Evolutionary conservation across 1,284 basidiomycete genomes (phyloP), one percentile per base, ranked within the genome.

Genomic region (Phellinidium pouzarii): DNA sequence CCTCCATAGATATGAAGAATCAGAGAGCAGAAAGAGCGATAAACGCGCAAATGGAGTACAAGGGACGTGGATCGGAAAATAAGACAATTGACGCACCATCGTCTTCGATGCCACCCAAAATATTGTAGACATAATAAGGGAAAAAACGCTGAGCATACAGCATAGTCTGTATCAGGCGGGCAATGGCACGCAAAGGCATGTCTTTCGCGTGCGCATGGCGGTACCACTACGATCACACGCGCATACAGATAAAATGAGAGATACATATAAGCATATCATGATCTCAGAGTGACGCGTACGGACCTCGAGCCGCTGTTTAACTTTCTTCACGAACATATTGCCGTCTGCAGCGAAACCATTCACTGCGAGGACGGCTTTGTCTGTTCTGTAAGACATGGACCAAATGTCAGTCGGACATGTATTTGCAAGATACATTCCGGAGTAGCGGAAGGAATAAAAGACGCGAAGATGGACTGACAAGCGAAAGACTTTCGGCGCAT

Each of bases 341-440:
- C 91, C 92, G 67, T 97, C 94, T 44, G 93, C 94, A 23, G 92
- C 89, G 65, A 96, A 96, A 3, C 94, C 94, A 63, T 94, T 95
- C 34, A 94, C 91, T 27, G 94, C 92, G 38, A 97, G 76, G 5
- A 94, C 90, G 22, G 88, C 89, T 64, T 86, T 89, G 70, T 94
- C 90, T n/a, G 93, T 96, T 64, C 91, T 94, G 64, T 22, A 56
- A 59, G 7, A 19, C 25, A 9, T 17, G 19, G 14, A 12, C 17
- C n/a, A n/a, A n/a, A 44, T 7, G 34, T 14, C 2, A 42, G 49
- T 4, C 17, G n/a, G 37, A 20, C 19, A 2, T 37, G 23, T 40
- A 41, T 29, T 17, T 44, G 4, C 23, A 26, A 8, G 19, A 36
- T 12, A 44, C 20, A 2, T 19, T 14, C 53, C 23, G 44, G 29